phyloP scores from a whole-genome alignment of 2,329 filamentous ascomycete species.

The Exophiala calicioides region DNA sequence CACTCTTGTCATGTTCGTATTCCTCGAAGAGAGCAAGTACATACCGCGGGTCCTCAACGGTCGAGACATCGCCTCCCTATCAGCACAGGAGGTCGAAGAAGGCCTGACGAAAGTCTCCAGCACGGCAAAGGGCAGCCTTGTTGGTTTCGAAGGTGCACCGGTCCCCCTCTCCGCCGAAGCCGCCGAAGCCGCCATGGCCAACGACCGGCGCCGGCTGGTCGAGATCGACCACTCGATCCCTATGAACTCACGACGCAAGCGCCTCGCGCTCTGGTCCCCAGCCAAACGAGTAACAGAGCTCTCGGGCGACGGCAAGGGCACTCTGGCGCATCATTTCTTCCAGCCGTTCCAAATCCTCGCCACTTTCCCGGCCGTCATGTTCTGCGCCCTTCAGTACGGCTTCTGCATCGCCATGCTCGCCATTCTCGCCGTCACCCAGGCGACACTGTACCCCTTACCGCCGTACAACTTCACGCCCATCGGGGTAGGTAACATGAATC shows the following conservation, averaged over 20 bases:
- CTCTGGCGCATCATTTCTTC: slow-evolving; percentile 36
- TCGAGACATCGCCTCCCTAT: slow-evolving; percentile 7
- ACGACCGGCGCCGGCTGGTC: slow-evolving; percentile 23
- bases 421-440: slow-evolving; percentile 35
- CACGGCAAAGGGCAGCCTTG: no score
- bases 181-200: slow-evolving; percentile 16
- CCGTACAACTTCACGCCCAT: slow-evolving; percentile 38
- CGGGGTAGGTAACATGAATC: slow-evolving; percentile 38
- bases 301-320: slow-evolving; percentile 32
- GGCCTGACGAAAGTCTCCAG: slow-evolving; percentile 17
- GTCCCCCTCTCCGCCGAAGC: slow-evolving; percentile 14
- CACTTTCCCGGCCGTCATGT: slow-evolving; percentile 44
- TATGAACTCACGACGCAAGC: slow-evolving; percentile 32
- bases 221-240: slow-evolving; percentile 35
- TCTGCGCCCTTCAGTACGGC: slow-evolving; percentile 44
- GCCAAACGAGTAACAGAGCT: slow-evolving; percentile 19
- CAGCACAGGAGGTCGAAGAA: slow-evolving; percentile 4
- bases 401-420: slow-evolving; percentile 41
- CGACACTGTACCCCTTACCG: slow-evolving; percentile 40
- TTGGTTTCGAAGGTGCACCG: slow-evolving; percentile 4
- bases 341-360: slow-evolving; percentile 37
- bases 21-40: slow-evolving; percentile 44
- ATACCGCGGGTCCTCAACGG: slow-evolving; percentile 27
- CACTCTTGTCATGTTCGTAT: slow-evolving; percentile 36
- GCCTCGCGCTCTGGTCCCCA: slow-evolving; percentile 33